phyloP scores from a whole-genome alignment of 495 filamentous ascomycete species.

The Hypomontagnella monticulosa region DNA sequence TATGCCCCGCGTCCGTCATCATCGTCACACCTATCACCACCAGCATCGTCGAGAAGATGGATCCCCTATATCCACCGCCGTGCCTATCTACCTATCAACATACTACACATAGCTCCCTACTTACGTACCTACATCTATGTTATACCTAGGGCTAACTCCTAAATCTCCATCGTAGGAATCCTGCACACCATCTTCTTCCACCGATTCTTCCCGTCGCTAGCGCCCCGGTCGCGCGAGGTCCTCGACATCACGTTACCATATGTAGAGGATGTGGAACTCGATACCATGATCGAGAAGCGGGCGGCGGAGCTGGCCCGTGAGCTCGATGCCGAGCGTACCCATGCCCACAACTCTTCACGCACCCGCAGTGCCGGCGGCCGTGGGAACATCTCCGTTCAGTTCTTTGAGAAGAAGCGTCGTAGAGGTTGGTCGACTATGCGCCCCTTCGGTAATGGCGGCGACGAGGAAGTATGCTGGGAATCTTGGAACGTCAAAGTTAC shows the following conservation, averaged over 20 bases:
- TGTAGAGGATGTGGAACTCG: conserved; percentile 88
- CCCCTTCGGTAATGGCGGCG: conserved; percentile 77
- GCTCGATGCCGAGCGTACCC: conserved; percentile 57
- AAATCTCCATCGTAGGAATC: conserved; percentile 67
- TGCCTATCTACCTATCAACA: conserved; percentile 12
- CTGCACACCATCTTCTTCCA: conserved; percentile 99
- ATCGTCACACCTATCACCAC: conserved; percentile 19
- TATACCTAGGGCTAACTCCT: conserved; percentile 13
- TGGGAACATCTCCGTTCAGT: conserved; percentile 86
- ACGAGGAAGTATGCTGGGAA: conserved; percentile 97
- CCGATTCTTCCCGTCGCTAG: conserved; percentile 89
- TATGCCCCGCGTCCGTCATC: conserved; percentile 36
- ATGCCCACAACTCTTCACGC: conserved; percentile 13
- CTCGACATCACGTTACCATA: conserved; percentile 91
- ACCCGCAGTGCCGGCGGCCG: conserved; percentile 61
- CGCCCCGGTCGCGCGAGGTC: conserved; percentile 86
- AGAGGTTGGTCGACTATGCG: conserved; percentile 74
- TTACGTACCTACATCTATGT: background rate
- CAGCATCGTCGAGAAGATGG: conserved; percentile 15
- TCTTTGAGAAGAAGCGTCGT: conserved; percentile 90
- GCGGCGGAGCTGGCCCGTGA: conserved; percentile 78
- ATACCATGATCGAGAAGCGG: conserved; percentile 90
- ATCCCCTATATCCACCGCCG: conserved; percentile 19
- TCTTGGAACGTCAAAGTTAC: conserved; percentile 93
- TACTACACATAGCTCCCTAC: conserved; percentile 7